Base-by-base conservation (phyloP, 371 early-diverging fungal genomes). In the Mortierella polycephala region DNA sequence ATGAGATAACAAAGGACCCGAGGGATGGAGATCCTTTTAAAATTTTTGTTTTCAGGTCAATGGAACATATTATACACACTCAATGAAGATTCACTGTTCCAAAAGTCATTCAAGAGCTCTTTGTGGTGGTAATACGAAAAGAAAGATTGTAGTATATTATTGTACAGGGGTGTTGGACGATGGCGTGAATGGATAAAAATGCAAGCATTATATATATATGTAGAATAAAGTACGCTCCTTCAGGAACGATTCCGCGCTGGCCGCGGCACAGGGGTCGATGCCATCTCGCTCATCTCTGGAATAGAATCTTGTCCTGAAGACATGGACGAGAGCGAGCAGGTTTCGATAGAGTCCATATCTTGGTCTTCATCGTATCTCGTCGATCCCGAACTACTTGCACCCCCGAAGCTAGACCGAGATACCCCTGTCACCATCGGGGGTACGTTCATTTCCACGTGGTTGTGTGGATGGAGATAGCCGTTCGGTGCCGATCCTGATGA, bases 221-320 rank as follows among this genome's bases (percentile, higher is more conserved):
- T 30, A 30, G 4, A 30, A 2, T 30, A 30, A 30, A 30, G 30
- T 1, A 30, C 30, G 30, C 30, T 30, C 4, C 4, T 30, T 30
- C 30, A 30, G 30, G 30, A 30, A 4, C 30, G 30, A 30, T 30
- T 30, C 30, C 30, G 30, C 30, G 30, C 30, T 30, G 49, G 44
- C 23, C 66, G 18, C 49, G 39, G 52, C 8, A 13, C 52, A 13
- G 52, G 55, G 7, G 12, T 20, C n/a, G 62, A 57, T 5, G 45
- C 60, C 64, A 64, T 64, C 20, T 64, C 70, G 51, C 64, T 51
- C 72, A 71, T 71, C 42, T 65, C 65, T 44, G 66, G 62, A 21
- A 71, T 52, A 54, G 72, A 71, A 53, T 71, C 72, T 40, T 51
- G 65, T 16, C 53, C 72, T 37, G 72, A 71, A n/a, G 66, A 71